Conservation (phyloP, 345 rosid genomes). For the Lenwebbia sp. region DNA sequence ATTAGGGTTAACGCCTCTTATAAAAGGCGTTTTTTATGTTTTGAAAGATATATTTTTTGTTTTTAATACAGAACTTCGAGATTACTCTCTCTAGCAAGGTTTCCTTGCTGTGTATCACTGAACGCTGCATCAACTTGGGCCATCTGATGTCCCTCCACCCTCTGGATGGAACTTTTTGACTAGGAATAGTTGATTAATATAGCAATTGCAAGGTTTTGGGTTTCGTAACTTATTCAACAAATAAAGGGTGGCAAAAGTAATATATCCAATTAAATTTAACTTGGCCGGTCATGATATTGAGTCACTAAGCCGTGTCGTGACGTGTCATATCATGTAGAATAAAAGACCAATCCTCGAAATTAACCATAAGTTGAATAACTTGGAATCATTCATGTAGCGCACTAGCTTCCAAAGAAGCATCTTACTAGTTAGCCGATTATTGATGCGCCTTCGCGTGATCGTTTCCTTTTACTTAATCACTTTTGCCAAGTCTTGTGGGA, state of each 20-base stretch:
- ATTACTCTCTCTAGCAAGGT: too few species aligned
- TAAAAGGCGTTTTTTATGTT: too few species aligned
- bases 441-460: background rate
- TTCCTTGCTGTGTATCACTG: too few species aligned
- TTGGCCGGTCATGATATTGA: background rate
- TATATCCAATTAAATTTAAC: background rate
- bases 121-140: too few species aligned
- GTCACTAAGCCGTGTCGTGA: fast-evolving
- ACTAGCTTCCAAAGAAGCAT: background rate
- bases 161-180: background rate
- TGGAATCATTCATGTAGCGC: background rate
- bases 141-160: background rate
- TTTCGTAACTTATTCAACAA: too few species aligned
- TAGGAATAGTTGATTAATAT: background rate
- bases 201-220: background rate
- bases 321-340: background rate
- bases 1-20: too few species aligned
- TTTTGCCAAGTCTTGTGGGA: background rate
- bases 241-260: background rate
- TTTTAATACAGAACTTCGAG: too few species aligned
- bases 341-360: background rate
- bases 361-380: background rate
- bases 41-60: too few species aligned
- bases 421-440: too few species aligned
- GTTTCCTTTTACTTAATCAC: background rate